Base-by-base conservation (phyloP, 2,329 filamentous ascomycete species). In the Emergomyces pasteurianus region DNA sequence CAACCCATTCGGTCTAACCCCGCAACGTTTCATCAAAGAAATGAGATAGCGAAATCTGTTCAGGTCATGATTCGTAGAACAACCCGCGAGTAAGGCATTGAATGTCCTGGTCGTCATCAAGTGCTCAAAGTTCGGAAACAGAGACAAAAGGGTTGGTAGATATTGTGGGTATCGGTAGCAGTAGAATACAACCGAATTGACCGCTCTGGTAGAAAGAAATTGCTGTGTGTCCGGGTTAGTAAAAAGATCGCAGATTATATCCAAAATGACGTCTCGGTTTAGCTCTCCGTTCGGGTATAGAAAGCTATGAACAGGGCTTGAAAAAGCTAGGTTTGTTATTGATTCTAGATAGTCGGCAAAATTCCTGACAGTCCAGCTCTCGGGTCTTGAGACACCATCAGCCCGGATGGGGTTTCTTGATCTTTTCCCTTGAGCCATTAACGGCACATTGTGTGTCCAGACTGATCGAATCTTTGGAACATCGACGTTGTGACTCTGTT, bases 51-150 rank as follows among this genome's bases (percentile, higher is more conserved):
- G 69, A 58, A 79, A 80, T 18, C 68, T 67, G 14, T 63, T 64
- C n/a, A 76, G 64, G 65, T 79, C 72, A 57, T 73, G 71, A 26
- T 66, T 67, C 56, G 67, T 68, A 14, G 76, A 76, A 31, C 73
- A 69, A 26, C 67, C 68, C 49, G 67, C 66, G 46, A 81, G 64
- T 57, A 80, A 66, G 52, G 78, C 74, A 57, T 80, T 80, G 64
- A 75, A 79, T 6, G 75, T 76, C 46, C 77, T 73, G 5, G 71
- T 67, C 2, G 72, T 72, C 38, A 73, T 69, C 28, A 75, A 64
- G 53, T 72, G 67, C 58, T 75, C 71, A 61, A 73, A 70, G 18
- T 60, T 66, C 18, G 68, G 63, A 56, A 78, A 74, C 7, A 79
- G 63, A 1, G 60, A 42, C 42, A 71, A 70, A 16, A 73, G 71